A percentile compares a stretch with the other conserved stretches of the same genome.
These are phyloP conservation scores for Debaryomyces nepalensis DNA, from an alignment of 1,139 yeast species.

Conservation along the genomic window DNA sequence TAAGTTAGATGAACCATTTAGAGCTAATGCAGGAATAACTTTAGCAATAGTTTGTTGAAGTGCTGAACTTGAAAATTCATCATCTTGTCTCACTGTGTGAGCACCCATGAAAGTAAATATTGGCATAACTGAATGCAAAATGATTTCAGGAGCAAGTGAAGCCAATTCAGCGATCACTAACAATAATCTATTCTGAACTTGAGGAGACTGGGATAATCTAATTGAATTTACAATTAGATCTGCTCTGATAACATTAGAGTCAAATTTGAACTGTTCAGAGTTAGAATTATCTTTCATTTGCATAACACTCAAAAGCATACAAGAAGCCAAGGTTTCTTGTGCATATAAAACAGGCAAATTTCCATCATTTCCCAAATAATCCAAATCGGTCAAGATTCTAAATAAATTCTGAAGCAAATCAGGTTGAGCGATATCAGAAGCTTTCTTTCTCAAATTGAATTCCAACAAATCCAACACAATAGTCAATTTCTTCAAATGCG, in stretches of 20 bases:
- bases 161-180: conserved; percentile 89
- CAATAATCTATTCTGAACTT: conserved; percentile 86
- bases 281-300: conserved; percentile 41
- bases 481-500: conserved; percentile 78
- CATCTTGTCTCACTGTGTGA: conserved; percentile 94
- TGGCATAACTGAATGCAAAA: conserved; percentile 97
- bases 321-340: conserved; percentile 87
- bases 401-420: conserved; percentile 63
- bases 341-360: conserved; percentile 88
- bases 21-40: conserved; percentile 88
- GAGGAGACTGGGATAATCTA: conserved; percentile 88
- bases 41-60: conserved; percentile 90
- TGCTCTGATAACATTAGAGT: conserved; percentile 78
- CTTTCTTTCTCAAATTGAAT: conserved; percentile 35
- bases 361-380: conserved; percentile 88
- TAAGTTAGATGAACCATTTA: conserved; percentile 55
- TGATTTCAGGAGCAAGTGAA: conserved; percentile 84
- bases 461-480: conserved; percentile 81
- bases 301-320: conserved; percentile 75
- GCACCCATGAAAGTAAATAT: conserved; percentile 99
- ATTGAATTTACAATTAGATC: conserved; percentile 91
- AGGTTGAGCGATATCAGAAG: conserved; percentile 40
- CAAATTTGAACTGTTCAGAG: conserved; percentile 39
- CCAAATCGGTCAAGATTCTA: conserved; percentile 79
- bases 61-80: conserved; percentile 89